These are phyloP conservation scores for Fusarium stilboides DNA, from an alignment of 2,329 filamentous ascomycete genomes.

Conservation along the genomic window DNA sequence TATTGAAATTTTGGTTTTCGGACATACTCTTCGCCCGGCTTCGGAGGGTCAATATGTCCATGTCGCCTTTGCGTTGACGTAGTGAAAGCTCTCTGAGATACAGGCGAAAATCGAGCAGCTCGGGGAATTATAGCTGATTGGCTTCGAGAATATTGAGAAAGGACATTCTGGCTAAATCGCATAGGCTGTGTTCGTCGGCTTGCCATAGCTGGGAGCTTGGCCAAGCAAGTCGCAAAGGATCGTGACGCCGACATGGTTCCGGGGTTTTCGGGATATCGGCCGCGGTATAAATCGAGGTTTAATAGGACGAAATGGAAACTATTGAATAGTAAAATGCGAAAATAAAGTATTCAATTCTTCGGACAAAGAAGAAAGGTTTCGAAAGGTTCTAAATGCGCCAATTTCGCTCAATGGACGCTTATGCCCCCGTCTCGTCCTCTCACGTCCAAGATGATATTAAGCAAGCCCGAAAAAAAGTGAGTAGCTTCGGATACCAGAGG, in stretches of 20 bases:
- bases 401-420: slow-evolving; percentile 51
- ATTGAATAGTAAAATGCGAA: slow-evolving; percentile 15
- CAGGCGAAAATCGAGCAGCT: slow-evolving; percentile 35
- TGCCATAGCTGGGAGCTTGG: slow-evolving; percentile 52
- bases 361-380: slow-evolving; percentile 29
- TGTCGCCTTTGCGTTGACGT: slow-evolving; percentile 74
- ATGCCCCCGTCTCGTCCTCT: slow-evolving; percentile 51
- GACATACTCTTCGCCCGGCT: slow-evolving; percentile 90
- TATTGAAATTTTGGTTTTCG: neutral
- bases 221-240: slow-evolving; percentile 53
- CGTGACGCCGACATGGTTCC: slow-evolving; percentile 54
- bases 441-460: slow-evolving; percentile 52
- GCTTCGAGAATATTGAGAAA: slow-evolving; percentile 42
- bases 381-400: slow-evolving; percentile 40
- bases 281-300: slow-evolving; percentile 17
- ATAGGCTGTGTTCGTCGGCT: slow-evolving; percentile 51
- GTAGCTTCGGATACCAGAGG: slow-evolving; percentile 49
- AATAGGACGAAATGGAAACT: slow-evolving; percentile 17
- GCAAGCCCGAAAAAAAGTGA: slow-evolving; percentile 49
- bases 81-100: slow-evolving; percentile 72
- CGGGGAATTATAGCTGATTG: slow-evolving; percentile 31
- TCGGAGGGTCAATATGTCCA: slow-evolving; percentile 86
- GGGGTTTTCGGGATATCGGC: slow-evolving; percentile 31
- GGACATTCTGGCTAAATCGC: slow-evolving; percentile 34
- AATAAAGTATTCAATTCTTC: slow-evolving; percentile 11